Evolutionary conservation across 495 filamentous ascomycete species (phyloP).

Genomic region (Jackrogersella multiformis): DNA sequence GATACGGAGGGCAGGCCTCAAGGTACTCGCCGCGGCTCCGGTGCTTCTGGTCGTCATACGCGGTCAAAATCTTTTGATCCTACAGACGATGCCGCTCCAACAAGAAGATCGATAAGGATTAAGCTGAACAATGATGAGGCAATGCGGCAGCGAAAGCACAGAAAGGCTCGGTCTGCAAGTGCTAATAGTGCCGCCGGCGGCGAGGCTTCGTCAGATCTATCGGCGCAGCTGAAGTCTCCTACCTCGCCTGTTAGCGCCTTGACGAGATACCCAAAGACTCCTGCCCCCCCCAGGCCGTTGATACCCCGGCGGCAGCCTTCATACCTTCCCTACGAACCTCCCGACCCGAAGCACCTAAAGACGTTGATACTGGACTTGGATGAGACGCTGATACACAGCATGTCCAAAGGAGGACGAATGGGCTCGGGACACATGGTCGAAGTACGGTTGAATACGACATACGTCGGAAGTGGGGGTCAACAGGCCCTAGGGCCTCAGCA

Average conservation of each 20-base stretch:
- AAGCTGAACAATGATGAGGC: conserved; percentile 87
- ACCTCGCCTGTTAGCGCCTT: conserved; percentile 82
- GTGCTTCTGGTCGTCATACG: conserved; percentile 48
- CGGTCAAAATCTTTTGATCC: conserved; percentile 64
- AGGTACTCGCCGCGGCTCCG: conserved; percentile 45
- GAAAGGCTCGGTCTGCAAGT: conserved; percentile 57
- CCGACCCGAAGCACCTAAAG: conserved; percentile 71
- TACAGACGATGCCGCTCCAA: conserved; percentile 69
- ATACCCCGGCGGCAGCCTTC: conserved; percentile 87
- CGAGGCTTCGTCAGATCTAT: conserved; percentile 50
- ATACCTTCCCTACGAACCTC: conserved; percentile 66
- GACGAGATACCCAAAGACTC: conserved; percentile 88
- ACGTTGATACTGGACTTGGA: conserved; percentile 95
- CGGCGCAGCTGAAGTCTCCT: conserved; percentile 81
- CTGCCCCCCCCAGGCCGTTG: conserved; percentile 86
- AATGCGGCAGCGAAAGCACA: conserved; percentile 68
- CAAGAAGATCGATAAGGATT: conserved; percentile 86
- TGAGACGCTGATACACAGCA: conserved; percentile 96
- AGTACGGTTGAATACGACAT: conserved; percentile 80
- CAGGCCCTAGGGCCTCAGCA: conserved; percentile 82
- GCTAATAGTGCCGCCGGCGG: conserved; percentile 43
- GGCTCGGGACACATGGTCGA: conserved; percentile 98
- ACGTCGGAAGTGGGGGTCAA: conserved; percentile 69
- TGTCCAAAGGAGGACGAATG: conserved; percentile 96
- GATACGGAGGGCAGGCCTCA: conserved; percentile 49